Percentiles rank a stretch among this genome's conserved stretches.
Conservation (phyloP, 139 green algal genomes). For the Volvox reticuliferus region DNA sequence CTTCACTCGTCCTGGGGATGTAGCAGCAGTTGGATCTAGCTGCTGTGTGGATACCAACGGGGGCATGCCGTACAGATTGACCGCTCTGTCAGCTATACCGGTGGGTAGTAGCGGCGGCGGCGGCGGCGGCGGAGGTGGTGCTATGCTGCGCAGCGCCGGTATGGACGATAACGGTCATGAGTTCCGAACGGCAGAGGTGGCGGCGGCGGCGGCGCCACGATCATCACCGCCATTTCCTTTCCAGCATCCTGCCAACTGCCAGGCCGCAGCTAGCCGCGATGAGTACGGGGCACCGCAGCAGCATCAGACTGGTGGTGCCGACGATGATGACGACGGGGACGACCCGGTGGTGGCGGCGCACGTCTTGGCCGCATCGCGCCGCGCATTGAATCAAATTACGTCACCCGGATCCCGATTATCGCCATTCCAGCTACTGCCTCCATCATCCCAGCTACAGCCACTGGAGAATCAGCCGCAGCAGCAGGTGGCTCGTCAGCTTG, state of each 20-base stretch:
- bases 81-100: no score
- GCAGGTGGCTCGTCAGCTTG: not conserved
- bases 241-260: not conserved
- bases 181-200: not conserved
- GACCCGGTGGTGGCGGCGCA: no score
- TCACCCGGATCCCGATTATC: not conserved
- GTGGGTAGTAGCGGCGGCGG: not conserved
- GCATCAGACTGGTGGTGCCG: no score
- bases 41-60: not conserved
- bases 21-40: no score
- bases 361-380: not conserved
- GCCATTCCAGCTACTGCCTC: no score
- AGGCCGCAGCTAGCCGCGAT: no score
- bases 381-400: not conserved
- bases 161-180: not conserved
- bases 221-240: not conserved
- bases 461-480: not conserved
- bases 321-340: not conserved
- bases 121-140: not conserved
- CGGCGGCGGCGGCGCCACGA: not conserved
- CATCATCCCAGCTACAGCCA: no score
- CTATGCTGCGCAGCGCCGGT: not conserved
- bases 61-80: not conserved
- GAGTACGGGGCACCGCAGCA: no score
- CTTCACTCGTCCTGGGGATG: not conserved